Conservation (phyloP, 2,329 filamentous ascomycete genomes). For the Cladobotryum protrusum region DNA sequence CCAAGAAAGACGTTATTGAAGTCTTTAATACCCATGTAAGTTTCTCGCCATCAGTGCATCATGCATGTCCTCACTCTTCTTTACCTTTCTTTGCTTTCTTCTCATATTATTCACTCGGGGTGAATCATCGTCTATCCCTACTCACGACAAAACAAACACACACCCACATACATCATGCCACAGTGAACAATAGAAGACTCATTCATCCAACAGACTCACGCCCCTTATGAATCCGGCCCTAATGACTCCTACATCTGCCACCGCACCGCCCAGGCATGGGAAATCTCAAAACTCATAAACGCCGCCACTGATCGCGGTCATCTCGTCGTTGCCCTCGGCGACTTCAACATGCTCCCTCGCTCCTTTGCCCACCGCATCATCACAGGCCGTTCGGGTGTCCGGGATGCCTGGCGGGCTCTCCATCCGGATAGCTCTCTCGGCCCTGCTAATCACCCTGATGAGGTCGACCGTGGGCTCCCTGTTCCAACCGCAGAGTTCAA, state of each 20-base stretch:
- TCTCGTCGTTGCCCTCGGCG: constrained; percentile 78
- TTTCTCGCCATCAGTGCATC: constrained; percentile 3
- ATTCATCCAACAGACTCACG: constrained; percentile 52
- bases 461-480: constrained; percentile 58
- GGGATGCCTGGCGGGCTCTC: constrained; percentile 77
- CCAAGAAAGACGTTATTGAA: constrained; percentile 63
- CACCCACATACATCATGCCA: background rate
- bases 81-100: background rate
- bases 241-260: constrained; percentile 86
- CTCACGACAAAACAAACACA: background rate
- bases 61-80: background rate
- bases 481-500: constrained; percentile 75
- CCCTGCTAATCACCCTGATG: constrained; percentile 59
- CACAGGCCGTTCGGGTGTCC: constrained; percentile 67
- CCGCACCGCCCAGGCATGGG: constrained; percentile 88
- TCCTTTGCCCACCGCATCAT: constrained; percentile 81
- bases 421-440: constrained; percentile 82
- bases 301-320: constrained; percentile 74
- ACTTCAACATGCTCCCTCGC: constrained; percentile 94
- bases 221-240: constrained; percentile 75
- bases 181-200: background rate
- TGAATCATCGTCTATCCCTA: no score
- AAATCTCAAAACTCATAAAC: constrained; percentile 83
- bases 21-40: constrained; percentile 87
- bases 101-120: background rate